Evolutionary conservation across 495 filamentous ascomycete species (phyloP).

Genomic region (Entonaema liquescens): DNA sequence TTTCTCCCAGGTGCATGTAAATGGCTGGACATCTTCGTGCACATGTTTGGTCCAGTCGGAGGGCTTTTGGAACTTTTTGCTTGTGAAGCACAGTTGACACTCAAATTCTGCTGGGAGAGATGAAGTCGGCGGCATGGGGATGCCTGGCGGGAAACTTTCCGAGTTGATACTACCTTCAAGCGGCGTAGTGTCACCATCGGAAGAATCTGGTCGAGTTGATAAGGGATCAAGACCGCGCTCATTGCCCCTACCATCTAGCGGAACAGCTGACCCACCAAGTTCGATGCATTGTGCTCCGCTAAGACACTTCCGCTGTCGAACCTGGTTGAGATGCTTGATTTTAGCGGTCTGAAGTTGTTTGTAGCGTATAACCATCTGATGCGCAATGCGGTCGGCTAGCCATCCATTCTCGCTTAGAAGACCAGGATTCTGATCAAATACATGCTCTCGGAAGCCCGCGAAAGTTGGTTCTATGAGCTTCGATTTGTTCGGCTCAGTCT

Average conservation of each 20-base stretch:
- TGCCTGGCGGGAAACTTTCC: slow-evolving; percentile 76
- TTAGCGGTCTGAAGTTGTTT: slow-evolving; percentile 78
- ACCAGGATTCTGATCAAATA: slow-evolving; percentile 73
- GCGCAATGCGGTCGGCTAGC: slow-evolving; percentile 82
- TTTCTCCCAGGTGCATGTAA: slow-evolving; percentile 88
- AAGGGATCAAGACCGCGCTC: slow-evolving; percentile 50
- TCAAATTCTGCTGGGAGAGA: slow-evolving; percentile 90
- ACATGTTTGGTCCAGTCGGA: slow-evolving; percentile 99
- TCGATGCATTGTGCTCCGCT: slow-evolving; percentile 69
- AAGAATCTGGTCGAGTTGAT: slow-evolving; percentile 59
- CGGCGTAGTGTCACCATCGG: slow-evolving; percentile 69
- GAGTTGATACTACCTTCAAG: slow-evolving; percentile 73
- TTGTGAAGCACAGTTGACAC: slow-evolving; percentile 88
- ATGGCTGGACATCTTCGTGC: slow-evolving; percentile 93
- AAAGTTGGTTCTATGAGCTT: slow-evolving; percentile 73
- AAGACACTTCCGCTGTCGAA: slow-evolving; percentile 64
- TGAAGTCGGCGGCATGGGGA: slow-evolving; percentile 81
- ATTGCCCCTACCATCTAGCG: slow-evolving; percentile 54
- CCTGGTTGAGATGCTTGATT: slow-evolving; percentile 71
- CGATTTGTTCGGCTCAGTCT: slow-evolving; percentile 55
- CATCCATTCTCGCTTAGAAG: slow-evolving; percentile 65
- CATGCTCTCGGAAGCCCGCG: slow-evolving; percentile 80
- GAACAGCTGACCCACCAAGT: slow-evolving; percentile 64
- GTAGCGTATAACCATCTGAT: slow-evolving; percentile 81
- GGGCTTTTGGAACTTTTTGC: slow-evolving; percentile 91